phyloP scores from a whole-genome alignment of 148 eudicot genomes.

The Fagopyrum esculentum region DNA sequence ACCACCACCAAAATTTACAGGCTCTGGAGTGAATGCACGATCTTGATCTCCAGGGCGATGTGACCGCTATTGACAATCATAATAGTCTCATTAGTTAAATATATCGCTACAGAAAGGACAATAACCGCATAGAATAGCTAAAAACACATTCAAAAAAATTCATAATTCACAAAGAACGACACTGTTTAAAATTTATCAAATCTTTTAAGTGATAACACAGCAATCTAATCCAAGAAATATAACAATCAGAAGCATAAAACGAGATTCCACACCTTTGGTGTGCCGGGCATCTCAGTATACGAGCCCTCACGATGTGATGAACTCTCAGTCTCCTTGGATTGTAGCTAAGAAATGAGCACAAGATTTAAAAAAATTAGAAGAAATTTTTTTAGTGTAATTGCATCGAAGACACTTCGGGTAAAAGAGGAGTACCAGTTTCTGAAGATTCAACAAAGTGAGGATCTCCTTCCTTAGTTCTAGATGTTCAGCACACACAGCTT shows the following conservation, averaged over 20 bases:
- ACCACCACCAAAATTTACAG: constrained; percentile 85
- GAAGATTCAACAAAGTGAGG: constrained; percentile 80
- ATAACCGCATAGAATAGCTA: not conserved
- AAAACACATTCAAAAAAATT: not conserved
- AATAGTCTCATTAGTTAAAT: not conserved
- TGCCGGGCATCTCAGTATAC: constrained; percentile 61
- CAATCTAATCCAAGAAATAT: not conserved
- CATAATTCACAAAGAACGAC: not conserved
- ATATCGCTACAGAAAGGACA: not conserved
- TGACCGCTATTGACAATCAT: constrained; percentile 34
- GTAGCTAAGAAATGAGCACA: constrained; percentile 44
- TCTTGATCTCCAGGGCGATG: constrained; percentile 73
- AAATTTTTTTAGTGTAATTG: not conserved
- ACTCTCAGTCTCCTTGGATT: constrained; percentile 84
- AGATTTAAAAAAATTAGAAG: constrained; percentile 12
- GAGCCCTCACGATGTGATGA: constrained; percentile 82
- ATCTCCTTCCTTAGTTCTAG: constrained; percentile 93
- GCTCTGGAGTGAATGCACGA: constrained; percentile 67
- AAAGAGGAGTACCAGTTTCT: constrained; percentile 57
- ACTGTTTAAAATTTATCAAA: not conserved
- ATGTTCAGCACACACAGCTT: constrained; percentile 97
- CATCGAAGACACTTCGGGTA: not conserved
- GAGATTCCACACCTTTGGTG: constrained; percentile 48
- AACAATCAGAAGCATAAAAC: not conserved
- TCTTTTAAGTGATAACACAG: not conserved